Conservation (phyloP, 179 eudicot genomes). For the Corrigiola litoralis region DNA sequence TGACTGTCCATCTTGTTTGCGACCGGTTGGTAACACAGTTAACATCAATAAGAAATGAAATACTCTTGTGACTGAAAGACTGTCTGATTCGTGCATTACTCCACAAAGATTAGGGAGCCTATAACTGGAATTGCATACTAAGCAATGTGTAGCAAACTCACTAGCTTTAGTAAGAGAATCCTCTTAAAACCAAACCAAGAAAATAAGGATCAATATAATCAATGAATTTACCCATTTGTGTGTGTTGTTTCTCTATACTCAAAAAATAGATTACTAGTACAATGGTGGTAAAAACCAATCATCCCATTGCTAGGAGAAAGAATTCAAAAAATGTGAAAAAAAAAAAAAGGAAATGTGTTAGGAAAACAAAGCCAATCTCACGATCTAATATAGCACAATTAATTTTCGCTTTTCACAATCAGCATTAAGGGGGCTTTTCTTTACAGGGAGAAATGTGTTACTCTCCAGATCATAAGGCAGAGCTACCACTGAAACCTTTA, state of each 20-base stretch:
- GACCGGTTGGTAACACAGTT: too few relatives aligned
- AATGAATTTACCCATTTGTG: constrained; percentile 5
- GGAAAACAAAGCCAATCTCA: constrained; percentile 5
- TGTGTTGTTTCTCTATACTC: constrained; percentile 10
- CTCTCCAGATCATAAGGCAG: constrained; percentile 8
- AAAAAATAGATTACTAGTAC: constrained; percentile 10
- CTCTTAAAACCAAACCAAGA: too few relatives aligned
- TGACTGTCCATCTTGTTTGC: too few relatives aligned
- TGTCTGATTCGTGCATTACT: too few relatives aligned
- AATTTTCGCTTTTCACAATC: constrained; percentile 10
- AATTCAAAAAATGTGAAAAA: constrained; percentile 9
- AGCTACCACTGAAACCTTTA: constrained; percentile 48
- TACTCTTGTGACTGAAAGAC: too few relatives aligned
- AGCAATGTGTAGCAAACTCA: too few relatives aligned
- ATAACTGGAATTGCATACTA: too few relatives aligned
- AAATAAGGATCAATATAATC: background rate
- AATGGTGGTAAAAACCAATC: constrained; percentile 16
- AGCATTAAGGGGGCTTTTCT: constrained; percentile 7
- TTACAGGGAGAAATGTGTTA: constrained; percentile 15
- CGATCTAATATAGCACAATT: constrained; percentile 18
- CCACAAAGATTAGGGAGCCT: too few relatives aligned
- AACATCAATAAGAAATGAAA: too few relatives aligned
- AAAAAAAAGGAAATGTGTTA: constrained; percentile 8
- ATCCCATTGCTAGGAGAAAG: constrained; percentile 19
- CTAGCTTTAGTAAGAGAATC: too few relatives aligned